These are phyloP conservation scores for Xylariaceae sp. DNA, from an alignment of 2,329 filamentous ascomycete species.

Conservation along the genomic window DNA sequence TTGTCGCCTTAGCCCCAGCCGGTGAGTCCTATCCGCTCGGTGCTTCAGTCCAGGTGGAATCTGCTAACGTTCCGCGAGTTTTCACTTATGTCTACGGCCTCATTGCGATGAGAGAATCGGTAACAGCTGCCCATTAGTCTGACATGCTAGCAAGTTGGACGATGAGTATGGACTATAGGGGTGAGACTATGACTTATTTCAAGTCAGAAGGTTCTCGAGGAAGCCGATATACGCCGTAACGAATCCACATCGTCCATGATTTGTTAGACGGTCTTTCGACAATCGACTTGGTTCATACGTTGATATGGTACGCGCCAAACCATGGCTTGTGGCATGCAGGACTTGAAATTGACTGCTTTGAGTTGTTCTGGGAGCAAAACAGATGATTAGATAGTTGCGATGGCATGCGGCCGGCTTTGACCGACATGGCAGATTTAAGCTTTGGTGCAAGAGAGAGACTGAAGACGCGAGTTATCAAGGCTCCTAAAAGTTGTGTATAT, in stretches of 20 bases:
- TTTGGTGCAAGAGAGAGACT: neutral
- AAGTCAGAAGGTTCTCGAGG: neutral
- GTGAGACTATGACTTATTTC: neutral
- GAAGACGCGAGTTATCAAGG: neutral
- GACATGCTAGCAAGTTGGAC: neutral
- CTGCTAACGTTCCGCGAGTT: conserved; percentile 31
- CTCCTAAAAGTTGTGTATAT: neutral
- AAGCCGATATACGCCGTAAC: neutral
- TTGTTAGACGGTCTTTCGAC: neutral
- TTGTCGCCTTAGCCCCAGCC: conserved; percentile 39
- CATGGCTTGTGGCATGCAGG: neutral
- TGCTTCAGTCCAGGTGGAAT: conserved; percentile 5
- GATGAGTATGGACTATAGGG: neutral
- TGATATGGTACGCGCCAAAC: neutral
- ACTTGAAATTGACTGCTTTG: neutral
- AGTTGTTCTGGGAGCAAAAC: neutral
- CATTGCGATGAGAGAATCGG: conserved; percentile 42
- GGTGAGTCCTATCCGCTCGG: conserved; percentile 34
- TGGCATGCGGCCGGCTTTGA: neutral
- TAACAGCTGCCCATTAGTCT: conserved; percentile 22
- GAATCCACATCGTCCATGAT: neutral
- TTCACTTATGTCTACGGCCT: conserved; percentile 47
- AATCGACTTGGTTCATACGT: neutral
- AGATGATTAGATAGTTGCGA: neutral
- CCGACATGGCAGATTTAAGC: neutral